Evolutionary conservation across 2,329 filamentous ascomycete species (phyloP), one percentile per base, ranked within the genome.

Genomic region (Lecanicillium sp.): DNA sequence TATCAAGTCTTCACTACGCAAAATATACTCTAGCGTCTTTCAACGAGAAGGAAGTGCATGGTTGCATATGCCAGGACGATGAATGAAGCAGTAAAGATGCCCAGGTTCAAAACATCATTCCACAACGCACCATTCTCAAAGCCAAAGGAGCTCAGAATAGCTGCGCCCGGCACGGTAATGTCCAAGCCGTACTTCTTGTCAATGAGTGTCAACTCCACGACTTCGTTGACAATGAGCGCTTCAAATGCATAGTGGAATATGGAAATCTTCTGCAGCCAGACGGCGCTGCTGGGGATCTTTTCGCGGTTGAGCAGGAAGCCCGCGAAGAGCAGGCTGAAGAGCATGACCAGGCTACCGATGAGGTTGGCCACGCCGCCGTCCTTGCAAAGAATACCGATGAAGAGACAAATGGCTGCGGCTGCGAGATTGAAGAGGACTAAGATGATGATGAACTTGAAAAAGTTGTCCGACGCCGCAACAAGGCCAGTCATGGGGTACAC

Each of bases 221-320:
- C 94, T 65, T 98, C 92, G 56, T 97, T 98, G 51, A 98, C 92
- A 46, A 97, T 94, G 12, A 98, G 74, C 2, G 87, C 85, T 68
- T 98, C 92, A 52, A 97, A 97, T 5, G 84, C 90, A 56, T 94
- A 98, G 59, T 98, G 92, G 74, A 98, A 98, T 46, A 98, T 98
- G 2, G 89, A 96, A 8, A 98, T 67, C 64, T 77, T 79, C 68
- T 98, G 92, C 37, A 98, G 65, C 92, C 92, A 98, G 45, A 88
- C 63, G 3, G 90, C 85, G 2, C 86, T 78, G 36, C 77, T 71
- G 2, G 92, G 92, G 38, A 96, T 96, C 20, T 87, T 88, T 58
- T 96, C 81, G 57, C 95, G 88, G 60, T 98, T 98, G 44, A 98
- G 77, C 41, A 98, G 71, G 43, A 98, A 79, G 41, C 92, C 92